Evolutionary conservation across 768 basidiomycete species (phyloP), one percentile per base, ranked within the genome.

Genomic region (Agrocybe praecox): DNA sequence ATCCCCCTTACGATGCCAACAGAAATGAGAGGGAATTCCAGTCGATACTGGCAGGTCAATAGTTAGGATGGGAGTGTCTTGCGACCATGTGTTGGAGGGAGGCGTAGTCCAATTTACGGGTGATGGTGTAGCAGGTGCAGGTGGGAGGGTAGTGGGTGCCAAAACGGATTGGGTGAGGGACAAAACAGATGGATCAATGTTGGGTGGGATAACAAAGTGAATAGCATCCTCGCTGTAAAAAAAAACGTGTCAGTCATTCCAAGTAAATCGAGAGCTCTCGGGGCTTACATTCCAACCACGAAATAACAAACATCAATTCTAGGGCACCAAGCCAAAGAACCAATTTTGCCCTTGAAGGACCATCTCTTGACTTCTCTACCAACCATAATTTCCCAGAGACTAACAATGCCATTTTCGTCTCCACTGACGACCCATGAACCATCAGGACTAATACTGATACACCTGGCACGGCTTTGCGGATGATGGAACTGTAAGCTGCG

Each of bases 1-100:
- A 70, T 99, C 97, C 48, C 97, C 97, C 66, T 88, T 86, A 51
- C 90, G 81, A 72, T 99, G 97, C 94, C 96, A 98, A 34, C 88
- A 74, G 10, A 98, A 78, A 67, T 97, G 93, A 65, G 83, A 90
- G 6, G 90, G 83, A 42, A 85, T 65, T 5, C 90, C 90, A 29
- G 92, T 88, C 9, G 81, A 80, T 6, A 82, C 65, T 5, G 88
- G 89, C 43, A 94, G 71, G 42, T 74, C 76, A 53, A 91, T 69
- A 7, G 82, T 85, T 48, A 94, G 73, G 64, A 86, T 77, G 17
- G 89, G 78, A 4, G 73, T 72, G 52, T 88, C 85, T 43, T 78
- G 72, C 14, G 80, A 77, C 68, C 80, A 81, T 43, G 75, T 67
- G 22, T 68, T 68, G 23, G 80, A 75, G 1, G 81, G 68, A 1